Percentiles rank a stretch among this genome's conserved stretches.
Conservation (phyloP, 139 green algal genomes). For the Coelastrella sp. region DNA sequence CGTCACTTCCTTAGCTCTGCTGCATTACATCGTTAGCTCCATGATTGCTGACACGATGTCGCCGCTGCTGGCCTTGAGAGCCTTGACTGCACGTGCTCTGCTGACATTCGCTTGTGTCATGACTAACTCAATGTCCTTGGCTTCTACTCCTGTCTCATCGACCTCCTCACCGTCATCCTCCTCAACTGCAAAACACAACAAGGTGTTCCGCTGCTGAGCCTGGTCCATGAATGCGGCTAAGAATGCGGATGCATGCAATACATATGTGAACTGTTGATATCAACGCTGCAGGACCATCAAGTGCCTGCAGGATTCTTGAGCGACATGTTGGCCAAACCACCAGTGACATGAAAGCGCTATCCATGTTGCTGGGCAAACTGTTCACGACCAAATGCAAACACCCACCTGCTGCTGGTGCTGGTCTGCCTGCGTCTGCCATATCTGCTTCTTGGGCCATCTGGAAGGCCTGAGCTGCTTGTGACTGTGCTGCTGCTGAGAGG, state of each 20-base stretch:
- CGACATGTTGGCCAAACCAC: too few species aligned
- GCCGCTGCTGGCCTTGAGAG: conserved; percentile 90
- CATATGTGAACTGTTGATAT: too few species aligned
- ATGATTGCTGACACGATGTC: conserved; percentile 88
- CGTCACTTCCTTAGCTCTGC: too few species aligned
- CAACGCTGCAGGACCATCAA: too few species aligned
- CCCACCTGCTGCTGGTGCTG: conserved; percentile 29
- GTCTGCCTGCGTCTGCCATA: background rate
- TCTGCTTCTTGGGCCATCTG: conserved; percentile 36
- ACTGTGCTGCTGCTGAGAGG: conserved; percentile 82
- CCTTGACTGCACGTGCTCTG: conserved; percentile 91
- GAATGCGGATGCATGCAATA: too few species aligned
- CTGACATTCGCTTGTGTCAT: conserved; percentile 94
- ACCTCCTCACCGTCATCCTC: conserved; percentile 94
- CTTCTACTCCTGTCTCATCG: conserved; percentile 94
- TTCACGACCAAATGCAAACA: background rate
- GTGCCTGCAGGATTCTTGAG: too few species aligned
- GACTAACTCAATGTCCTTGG: conserved; percentile 99
- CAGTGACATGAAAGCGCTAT: background rate
- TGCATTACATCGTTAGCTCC: background rate
- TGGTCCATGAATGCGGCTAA: background rate
- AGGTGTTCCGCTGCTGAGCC: background rate
- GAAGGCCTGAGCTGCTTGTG: conserved; percentile 59
- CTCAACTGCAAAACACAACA: conserved; percentile 42
- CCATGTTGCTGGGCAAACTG: background rate